phyloP scores from a whole-genome alignment of 2,329 filamentous ascomycete genomes.

The Alternaria sp. region DNA sequence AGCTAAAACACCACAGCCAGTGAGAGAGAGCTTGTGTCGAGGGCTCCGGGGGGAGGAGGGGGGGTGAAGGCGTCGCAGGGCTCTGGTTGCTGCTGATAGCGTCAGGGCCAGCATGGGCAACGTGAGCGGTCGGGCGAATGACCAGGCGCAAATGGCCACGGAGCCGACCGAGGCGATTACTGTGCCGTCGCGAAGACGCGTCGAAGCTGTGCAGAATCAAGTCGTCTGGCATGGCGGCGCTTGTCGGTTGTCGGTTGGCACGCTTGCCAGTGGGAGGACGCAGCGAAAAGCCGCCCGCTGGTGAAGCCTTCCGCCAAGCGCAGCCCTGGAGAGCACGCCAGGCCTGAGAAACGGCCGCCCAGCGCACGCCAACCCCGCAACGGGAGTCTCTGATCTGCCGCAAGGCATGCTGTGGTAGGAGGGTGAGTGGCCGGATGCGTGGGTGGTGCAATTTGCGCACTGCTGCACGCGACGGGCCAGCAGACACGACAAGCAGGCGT shows the following conservation, averaged over 20 bases:
- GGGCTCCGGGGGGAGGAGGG: slow-evolving; percentile 11
- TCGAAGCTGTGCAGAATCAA: slow-evolving; percentile 48
- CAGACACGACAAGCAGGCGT: slow-evolving; percentile 22
- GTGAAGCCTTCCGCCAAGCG: slow-evolving; percentile 37
- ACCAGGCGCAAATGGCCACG: slow-evolving; percentile 29
- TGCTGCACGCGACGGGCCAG: slow-evolving; percentile 33
- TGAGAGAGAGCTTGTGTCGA: slow-evolving; percentile 35
- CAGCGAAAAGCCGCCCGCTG: slow-evolving; percentile 36
- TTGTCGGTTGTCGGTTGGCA: slow-evolving; percentile 16
- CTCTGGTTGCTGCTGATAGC: slow-evolving; percentile 44
- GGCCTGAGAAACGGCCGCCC: slow-evolving; percentile 23
- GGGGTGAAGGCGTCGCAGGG: slow-evolving; percentile 29
- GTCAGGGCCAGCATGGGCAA: slow-evolving; percentile 35
- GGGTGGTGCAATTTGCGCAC: slow-evolving; percentile 30
- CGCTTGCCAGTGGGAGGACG: slow-evolving; percentile 30
- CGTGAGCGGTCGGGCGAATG: slow-evolving; percentile 33
- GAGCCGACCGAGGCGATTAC: slow-evolving; percentile 48
- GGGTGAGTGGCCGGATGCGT: neutral
- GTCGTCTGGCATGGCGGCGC: slow-evolving; percentile 26
- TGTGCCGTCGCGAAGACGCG: slow-evolving; percentile 44
- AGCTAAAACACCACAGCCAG: slow-evolving; percentile 40
- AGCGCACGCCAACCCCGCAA: slow-evolving; percentile 27
- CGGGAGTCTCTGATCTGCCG: slow-evolving; percentile 25
- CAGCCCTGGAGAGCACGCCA: slow-evolving; percentile 21
- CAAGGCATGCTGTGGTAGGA: slow-evolving; percentile 3